Percentiles rank a stretch among this genome's conserved stretches.
Conservation (phyloP, 768 basidiomycete species). For the Crassisporium funariophilum region DNA sequence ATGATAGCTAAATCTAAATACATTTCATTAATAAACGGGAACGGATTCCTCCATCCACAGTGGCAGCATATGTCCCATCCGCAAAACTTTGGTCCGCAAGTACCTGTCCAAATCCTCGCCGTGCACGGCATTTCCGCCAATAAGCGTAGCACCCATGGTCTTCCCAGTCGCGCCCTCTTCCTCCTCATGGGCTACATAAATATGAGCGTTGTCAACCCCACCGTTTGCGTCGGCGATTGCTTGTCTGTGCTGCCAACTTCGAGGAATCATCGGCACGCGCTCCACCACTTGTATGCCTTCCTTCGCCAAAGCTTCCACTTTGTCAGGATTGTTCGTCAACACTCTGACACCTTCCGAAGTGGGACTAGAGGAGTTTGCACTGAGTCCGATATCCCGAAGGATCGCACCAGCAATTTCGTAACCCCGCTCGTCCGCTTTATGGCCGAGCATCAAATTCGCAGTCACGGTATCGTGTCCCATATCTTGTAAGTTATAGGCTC, state of each 20-base stretch:
- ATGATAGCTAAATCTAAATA: too few relatives aligned
- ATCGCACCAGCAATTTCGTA: constrained; percentile 94
- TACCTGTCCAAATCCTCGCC: constrained; percentile 94
- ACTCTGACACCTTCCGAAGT: constrained; percentile 65
- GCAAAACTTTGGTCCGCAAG: constrained; percentile 90
- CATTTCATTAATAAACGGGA: constrained; percentile 20
- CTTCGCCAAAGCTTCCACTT: constrained; percentile 81
- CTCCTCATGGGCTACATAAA: constrained; percentile 18
- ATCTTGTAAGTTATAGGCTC: constrained; percentile 97
- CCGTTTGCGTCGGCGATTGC: constrained; percentile 31
- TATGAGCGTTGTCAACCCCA: constrained; percentile 15
- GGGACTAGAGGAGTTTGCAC: constrained; percentile 37
- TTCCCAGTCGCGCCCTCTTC: constrained; percentile 39
- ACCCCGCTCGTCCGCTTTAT: constrained; percentile 89
- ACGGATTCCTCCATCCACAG: constrained; percentile 46
- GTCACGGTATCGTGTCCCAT: constrained; percentile 98
- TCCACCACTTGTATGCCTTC: constrained; percentile 84
- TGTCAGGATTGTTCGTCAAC: constrained; percentile 98
- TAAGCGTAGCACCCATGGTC: constrained; percentile 70
- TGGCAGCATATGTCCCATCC: constrained; percentile 95
- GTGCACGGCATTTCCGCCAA: constrained; percentile 74
- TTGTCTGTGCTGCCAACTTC: constrained; percentile 71
- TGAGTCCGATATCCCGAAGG: constrained; percentile 82
- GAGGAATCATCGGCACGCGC: constrained; percentile 92
- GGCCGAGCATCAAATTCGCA: constrained; percentile 94